These are phyloP conservation scores for Tulasnella sp. DNA, from an alignment of 768 basidiomycete genomes.

Conservation along the genomic window DNA sequence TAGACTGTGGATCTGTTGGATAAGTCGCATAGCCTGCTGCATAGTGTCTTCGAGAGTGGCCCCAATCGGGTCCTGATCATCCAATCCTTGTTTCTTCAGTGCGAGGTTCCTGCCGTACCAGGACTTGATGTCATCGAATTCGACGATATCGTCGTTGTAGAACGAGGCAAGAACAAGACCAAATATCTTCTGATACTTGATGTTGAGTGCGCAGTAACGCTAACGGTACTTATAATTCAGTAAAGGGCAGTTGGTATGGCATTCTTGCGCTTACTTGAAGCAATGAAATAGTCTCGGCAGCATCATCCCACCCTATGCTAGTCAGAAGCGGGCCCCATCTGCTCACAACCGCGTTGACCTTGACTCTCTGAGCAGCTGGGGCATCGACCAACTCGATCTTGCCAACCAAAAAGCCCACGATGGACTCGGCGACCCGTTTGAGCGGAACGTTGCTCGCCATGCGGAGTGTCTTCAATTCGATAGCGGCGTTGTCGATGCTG, in stretches of 20 bases:
- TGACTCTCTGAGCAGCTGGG: slow-evolving; percentile 50
- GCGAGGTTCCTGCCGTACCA: slow-evolving; percentile 52
- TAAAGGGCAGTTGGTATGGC: neutral
- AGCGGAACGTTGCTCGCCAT: slow-evolving; percentile 94
- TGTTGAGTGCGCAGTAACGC: slow-evolving; percentile 32
- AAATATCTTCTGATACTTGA: slow-evolving; percentile 61
- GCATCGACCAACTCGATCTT: slow-evolving; percentile 56
- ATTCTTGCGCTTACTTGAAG: slow-evolving; percentile 54
- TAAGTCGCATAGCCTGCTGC: slow-evolving; percentile 11
- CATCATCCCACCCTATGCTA: slow-evolving; percentile 73
- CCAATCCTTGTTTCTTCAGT: slow-evolving; percentile 17
- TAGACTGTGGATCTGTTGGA: slow-evolving; percentile 29
- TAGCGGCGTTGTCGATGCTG: slow-evolving; percentile 83
- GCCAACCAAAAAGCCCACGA: slow-evolving; percentile 76
- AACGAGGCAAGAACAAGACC: slow-evolving; percentile 76
- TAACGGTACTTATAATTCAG: slow-evolving; percentile 10
- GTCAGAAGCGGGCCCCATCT: slow-evolving; percentile 82
- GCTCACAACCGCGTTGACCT: slow-evolving; percentile 53
- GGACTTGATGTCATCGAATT: slow-evolving; percentile 78
- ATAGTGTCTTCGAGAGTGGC: slow-evolving; percentile 13
- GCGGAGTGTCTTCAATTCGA: slow-evolving; percentile 91
- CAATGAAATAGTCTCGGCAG: slow-evolving; percentile 67
- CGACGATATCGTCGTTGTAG: slow-evolving; percentile 88
- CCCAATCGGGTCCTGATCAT: neutral
- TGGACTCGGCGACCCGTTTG: slow-evolving; percentile 74